Evolutionary conservation across 2,329 filamentous ascomycete genomes (phyloP), one percentile per base, ranked within the genome.

Genomic region (Calonectria hawksworthii): DNA sequence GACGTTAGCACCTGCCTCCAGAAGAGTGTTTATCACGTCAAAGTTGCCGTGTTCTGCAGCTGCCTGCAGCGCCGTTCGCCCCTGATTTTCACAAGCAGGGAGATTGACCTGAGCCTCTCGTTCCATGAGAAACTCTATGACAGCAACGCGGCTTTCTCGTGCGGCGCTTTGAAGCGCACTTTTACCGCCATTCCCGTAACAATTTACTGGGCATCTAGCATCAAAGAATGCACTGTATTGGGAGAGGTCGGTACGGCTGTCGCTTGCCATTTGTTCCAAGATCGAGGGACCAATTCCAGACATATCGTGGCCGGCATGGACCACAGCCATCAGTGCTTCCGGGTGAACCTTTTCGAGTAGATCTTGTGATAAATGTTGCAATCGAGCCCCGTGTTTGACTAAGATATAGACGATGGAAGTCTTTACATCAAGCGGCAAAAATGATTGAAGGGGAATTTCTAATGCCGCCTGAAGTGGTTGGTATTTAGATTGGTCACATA

Each of bases 1-100:
- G 26, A 75, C n/a, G 2, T 72, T 28, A 26, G 59, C 73, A 3
- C 70, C 70, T 9, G 51, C 69, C 16, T 50, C 41, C 16, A 75
- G 28, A 2, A 75, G n/a, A 1, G 61, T 52, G 1, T 30, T 9
- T 14, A 28, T 4, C 23, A 16, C 28, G 21, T 66, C 38, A 21
- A 50, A 13, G 10, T 54, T 28, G 21, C 64, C 64, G 1, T 4
- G 1, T 30, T 67, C 32, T 10, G 64, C 64, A 26, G 47, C 64
- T 21, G 47, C 47, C 50, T 54, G 47, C 4, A 67, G 30, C 13
- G 64, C 47, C 13, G 44, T 67, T 5, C 47, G 64, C 1, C 47
- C 32, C 16, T 18, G 23, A 4, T 13, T 23, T 21, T 59, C n/a
- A 14, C 21, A 23, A 13, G 54, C 54, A 8, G 54, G 30, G 10